These are phyloP conservation scores for Cinnamomum micranthum DNA, from an alignment of 164 flowering plant genomes.

Conservation along the genomic window DNA sequence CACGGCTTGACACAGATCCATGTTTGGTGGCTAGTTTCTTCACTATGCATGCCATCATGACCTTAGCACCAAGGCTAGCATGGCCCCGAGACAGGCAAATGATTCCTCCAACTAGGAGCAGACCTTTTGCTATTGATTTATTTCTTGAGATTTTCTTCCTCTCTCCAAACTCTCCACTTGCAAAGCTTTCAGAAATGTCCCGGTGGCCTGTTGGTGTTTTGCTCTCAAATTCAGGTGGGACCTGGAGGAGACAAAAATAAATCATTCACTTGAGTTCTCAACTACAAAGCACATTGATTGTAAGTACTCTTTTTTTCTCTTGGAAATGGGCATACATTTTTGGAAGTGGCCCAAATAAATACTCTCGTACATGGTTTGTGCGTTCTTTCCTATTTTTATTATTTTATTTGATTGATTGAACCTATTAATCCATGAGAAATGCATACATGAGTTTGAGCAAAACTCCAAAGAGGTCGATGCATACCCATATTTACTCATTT, in stretches of 20 bases:
- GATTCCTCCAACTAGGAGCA: slow-evolving; percentile 70
- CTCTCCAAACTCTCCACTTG: slow-evolving; percentile 15
- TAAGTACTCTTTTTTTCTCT: too few species aligned
- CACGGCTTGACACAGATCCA: slow-evolving; percentile 29
- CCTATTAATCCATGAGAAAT: too few species aligned
- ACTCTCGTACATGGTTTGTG: too few species aligned
- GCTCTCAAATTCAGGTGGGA: slow-evolving; percentile 48
- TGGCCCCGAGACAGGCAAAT: slow-evolving; percentile 65
- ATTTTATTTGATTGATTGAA: too few species aligned
- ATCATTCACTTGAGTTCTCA: not conserved
- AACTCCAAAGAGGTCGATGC: too few species aligned
- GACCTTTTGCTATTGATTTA: slow-evolving; percentile 57
- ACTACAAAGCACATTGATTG: too few species aligned
- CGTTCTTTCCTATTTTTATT: too few species aligned
- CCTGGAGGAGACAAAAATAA: slow-evolving; percentile 26
- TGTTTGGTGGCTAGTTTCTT: slow-evolving; percentile 54
- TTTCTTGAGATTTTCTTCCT: slow-evolving; percentile 26
- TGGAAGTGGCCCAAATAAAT: too few species aligned
- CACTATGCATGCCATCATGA: slow-evolving; percentile 67
- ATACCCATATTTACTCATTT: too few species aligned
- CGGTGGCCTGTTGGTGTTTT: not conserved
- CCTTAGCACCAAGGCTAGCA: slow-evolving; percentile 62
- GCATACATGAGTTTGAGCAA: too few species aligned
- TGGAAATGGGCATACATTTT: too few species aligned
- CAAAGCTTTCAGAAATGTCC: slow-evolving; percentile 10